These are phyloP conservation scores for Funneliformis mosseae DNA, from an alignment of 192 early-diverging fungal species.

Conservation along the genomic window DNA sequence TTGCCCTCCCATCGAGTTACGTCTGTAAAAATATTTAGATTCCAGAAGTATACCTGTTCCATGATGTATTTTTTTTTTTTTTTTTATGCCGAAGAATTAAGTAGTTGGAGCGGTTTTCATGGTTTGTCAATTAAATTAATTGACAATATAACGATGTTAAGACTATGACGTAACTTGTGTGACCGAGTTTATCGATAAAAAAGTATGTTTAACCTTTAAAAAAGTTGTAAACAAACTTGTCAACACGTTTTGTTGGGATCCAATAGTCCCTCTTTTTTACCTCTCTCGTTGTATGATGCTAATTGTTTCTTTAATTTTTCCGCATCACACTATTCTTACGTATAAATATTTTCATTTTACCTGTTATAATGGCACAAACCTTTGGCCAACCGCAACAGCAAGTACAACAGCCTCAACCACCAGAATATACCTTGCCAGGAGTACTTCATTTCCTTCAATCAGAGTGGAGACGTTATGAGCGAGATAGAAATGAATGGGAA, in stretches of 20 bases:
- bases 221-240: background rate
- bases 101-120: background rate
- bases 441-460: conserved; percentile 82
- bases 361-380: conserved; percentile 31
- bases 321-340: too few species aligned
- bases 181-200: background rate
- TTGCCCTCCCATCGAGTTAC: background rate
- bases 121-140: background rate
- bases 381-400: conserved; percentile 28
- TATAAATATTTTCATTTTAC: background rate
- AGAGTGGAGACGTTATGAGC: conserved; percentile 82
- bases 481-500: conserved; percentile 86
- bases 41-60: background rate
- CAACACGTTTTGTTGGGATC: background rate
- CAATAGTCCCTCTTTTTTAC: background rate
- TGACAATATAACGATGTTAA: background rate
- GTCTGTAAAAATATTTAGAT: too few species aligned
- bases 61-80: background rate
- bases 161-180: background rate
- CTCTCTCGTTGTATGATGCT: background rate
- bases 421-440: conserved; percentile 66
- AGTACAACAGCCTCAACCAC: conserved; percentile 30
- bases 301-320: background rate
- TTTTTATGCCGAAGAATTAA: background rate
- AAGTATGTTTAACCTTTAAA: background rate